Base-by-base conservation (phyloP, 257 asterid species). In the Solanum chaucha region DNA sequence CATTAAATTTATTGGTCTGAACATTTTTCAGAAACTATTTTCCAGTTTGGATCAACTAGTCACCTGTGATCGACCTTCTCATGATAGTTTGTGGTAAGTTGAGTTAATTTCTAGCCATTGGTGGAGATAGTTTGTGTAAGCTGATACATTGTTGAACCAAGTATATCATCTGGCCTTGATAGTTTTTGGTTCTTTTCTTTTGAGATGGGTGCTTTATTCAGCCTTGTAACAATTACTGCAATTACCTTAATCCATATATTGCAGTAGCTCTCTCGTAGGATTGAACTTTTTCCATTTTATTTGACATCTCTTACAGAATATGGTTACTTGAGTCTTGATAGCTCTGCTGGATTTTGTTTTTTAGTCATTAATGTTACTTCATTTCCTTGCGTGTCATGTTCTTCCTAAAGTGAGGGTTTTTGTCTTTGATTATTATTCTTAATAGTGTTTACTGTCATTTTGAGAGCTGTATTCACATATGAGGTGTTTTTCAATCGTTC, bases 51-150 rank as follows among this genome's bases (percentile, higher is more conserved):
- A 97, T 92, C 93, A 82, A 87, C 88, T 95, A 92, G 88, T 92
- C 86, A 83, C 95, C 59, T 97, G 99, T 89, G 96, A 91, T 90
- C 95, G 87, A 83, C 99, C 99, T 83, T 90, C 95, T 86, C 83
- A 91, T 44, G 90, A 88, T 88, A 89, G 89, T 90, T 89, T 96
- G 93, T 97, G 99, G 99, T 97, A 90, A 91, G 98, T 88, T 82
- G 20, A 58, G 86, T 88, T 82, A 46, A 35, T 35, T 36, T 73
- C 46, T 71, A 71, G 80, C 38, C 11, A 28, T 67, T 67, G 74
- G 74, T 67, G 74, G 74, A 67, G 74, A 67, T 28, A 67, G 36
- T 67, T 65, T 65, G 72, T 74, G 55, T 13, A 44, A 77, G 8
- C 14, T 40, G 36, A 77, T 77, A 77, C 4, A 14, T 77, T 44